These are phyloP conservation scores for Xylaria grammica DNA, from an alignment of 495 filamentous ascomycete species.

Conservation along the genomic window DNA sequence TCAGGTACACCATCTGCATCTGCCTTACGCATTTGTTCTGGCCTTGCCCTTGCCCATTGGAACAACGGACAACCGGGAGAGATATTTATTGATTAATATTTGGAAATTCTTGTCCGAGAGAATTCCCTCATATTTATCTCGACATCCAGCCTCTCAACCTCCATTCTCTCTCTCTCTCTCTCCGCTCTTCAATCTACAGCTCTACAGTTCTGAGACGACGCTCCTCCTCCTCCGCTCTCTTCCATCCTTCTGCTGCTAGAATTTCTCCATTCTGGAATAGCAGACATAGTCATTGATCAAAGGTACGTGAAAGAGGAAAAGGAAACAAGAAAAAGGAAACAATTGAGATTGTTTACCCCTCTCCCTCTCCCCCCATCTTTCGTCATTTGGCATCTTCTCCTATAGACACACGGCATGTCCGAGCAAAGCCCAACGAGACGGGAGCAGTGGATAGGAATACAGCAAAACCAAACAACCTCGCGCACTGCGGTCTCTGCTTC, in stretches of 20 bases:
- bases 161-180: not conserved
- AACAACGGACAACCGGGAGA: constrained; percentile 9
- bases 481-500: too few relatives aligned
- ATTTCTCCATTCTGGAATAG: not conserved
- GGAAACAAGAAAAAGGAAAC: too few relatives aligned
- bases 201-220: too few relatives aligned
- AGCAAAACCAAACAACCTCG: too few relatives aligned
- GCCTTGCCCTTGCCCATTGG: not conserved
- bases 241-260: too few relatives aligned
- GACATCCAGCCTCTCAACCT: not conserved
- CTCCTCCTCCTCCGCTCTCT: not conserved
- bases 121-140: constrained; percentile 24
- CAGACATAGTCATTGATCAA: not conserved
- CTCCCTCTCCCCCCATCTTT: not conserved
- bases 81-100: constrained; percentile 1
- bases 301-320: constrained; percentile 21
- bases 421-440: not conserved
- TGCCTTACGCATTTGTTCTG: not conserved
- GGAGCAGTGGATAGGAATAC: not conserved
- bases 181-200: not conserved
- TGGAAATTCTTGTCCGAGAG: constrained; percentile 11
- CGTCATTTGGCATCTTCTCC: not conserved
- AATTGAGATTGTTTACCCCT: too few relatives aligned
- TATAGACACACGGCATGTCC: not conserved
- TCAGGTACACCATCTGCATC: not conserved